Base-by-base conservation (phyloP, 2,329 filamentous ascomycete genomes). In the Harringtonia aguacate region DNA sequence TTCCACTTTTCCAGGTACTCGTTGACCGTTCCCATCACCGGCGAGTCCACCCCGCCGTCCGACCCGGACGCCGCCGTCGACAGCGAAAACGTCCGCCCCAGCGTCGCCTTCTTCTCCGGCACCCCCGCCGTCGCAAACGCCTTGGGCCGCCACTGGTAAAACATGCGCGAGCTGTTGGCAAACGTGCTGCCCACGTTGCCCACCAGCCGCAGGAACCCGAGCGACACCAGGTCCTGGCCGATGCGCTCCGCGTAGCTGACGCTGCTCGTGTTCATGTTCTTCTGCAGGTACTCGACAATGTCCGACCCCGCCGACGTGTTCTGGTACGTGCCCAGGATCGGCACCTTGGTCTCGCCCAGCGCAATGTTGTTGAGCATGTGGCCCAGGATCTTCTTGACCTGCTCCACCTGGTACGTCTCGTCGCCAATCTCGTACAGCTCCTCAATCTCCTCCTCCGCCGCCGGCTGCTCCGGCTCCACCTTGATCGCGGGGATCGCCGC, bases 131-230 rank as follows among this genome's bases (percentile, higher is more conserved):
- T 62, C 58, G 94, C 81, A 67, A 97, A 98, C 6, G 86, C 83
- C 66, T 87, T 94, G 8, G 89, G 79, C 44, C 87, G 83, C 92
- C 92, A 98, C 62, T 98, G 92, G 62, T 98, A 98, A 60, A 86
- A 90, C 79, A 97, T 84, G 64, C 84, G 87, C 51, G 89, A 95
- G 70, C 89, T 97, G 66, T 98, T 98, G 55, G 90, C 89, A 60
- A 98, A 98, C 1, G 84, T 86, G 65, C 78, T 97, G 48, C 92
- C 92, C 43, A 98, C 89, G 56, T 92, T 95, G 51, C 92, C 92
- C 49, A 98, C 79, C 43, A 98, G 71, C 41, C 92, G 81, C 57
- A 98, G 69, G 58, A 95, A 90, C 31, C 92, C 90, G 58, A 85
- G 79, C 24, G 77, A 69, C 42, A 95, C 81, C 52, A 98, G 72